A percentile compares a stretch with the other conserved stretches of the same genome.
phyloP scores from a whole-genome alignment of 1,284 basidiomycete species.

The Coniferiporia weirii region DNA sequence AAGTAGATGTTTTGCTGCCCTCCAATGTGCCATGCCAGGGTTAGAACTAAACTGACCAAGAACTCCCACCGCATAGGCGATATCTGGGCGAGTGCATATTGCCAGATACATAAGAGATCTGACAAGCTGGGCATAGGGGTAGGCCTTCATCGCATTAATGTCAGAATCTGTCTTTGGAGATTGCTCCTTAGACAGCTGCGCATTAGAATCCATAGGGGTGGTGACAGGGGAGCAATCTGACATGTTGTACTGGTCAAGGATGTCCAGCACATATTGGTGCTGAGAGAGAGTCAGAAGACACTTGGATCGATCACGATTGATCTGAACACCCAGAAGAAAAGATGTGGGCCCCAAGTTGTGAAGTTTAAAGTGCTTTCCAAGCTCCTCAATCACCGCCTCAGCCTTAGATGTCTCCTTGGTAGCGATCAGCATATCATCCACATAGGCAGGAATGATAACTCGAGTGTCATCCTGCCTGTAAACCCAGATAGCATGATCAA shows the following conservation, averaged over 20 bases:
- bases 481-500: neutral
- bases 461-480: neutral
- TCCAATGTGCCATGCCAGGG: slow-evolving; percentile 30
- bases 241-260: slow-evolving; percentile 20
- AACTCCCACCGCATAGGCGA: slow-evolving; percentile 30
- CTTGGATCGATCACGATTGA: slow-evolving; percentile 17
- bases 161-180: slow-evolving; percentile 23
- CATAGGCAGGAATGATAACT: neutral
- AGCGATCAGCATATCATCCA: slow-evolving; percentile 11
- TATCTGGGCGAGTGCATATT: slow-evolving; percentile 32
- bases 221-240: slow-evolving; percentile 9
- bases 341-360: slow-evolving; percentile 22
- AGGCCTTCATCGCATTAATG: slow-evolving; percentile 20
- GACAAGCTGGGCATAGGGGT: slow-evolving; percentile 31
- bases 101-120: slow-evolving; percentile 34
- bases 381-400: slow-evolving; percentile 15
- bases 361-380: slow-evolving; percentile 22
- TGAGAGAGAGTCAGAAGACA: slow-evolving; percentile 24
- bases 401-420: slow-evolving; percentile 9
- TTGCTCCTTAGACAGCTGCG: neutral
- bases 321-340: slow-evolving; percentile 25
- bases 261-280: slow-evolving; percentile 23
- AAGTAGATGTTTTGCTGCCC: slow-evolving; percentile 30
- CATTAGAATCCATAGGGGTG: slow-evolving; percentile 17
- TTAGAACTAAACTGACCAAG: slow-evolving; percentile 29